Conservation (phyloP, 345 rosid genomes). For the Bruguiera parviflora region DNA sequence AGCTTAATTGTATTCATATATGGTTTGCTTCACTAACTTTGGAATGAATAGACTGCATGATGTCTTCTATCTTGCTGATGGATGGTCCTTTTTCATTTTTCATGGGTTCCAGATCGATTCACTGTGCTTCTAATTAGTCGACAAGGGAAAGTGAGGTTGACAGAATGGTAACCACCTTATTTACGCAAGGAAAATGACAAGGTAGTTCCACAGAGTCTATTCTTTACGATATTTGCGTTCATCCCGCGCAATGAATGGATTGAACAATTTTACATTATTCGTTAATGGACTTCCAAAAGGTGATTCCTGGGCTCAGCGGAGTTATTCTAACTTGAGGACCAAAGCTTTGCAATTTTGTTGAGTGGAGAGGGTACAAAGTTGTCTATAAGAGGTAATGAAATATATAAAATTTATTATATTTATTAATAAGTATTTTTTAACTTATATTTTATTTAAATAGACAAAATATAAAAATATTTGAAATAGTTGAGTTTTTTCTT, state of each 20-base stretch:
- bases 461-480: no score
- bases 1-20: no score
- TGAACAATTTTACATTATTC: not conserved
- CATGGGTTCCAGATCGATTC: conserved; percentile 43
- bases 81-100: no score
- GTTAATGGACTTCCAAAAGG: conserved; percentile 33
- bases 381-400: conserved; percentile 64
- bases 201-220: conserved; percentile 33
- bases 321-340: conserved; percentile 77
- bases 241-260: not conserved
- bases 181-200: conserved; percentile 80
- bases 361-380: conserved; percentile 88
- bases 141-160: conserved; percentile 93
- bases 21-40: no score
- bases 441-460: no score
- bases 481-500: no score
- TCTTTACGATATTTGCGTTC: not conserved
- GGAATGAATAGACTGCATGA: no score
- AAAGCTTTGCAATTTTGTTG: conserved; percentile 87
- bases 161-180: conserved; percentile 95
- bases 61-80: no score
- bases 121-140: conserved; percentile 92
- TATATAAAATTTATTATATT: not conserved
- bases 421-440: no score
- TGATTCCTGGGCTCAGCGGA: conserved; percentile 85